A percentile compares a stretch with the other conserved stretches of the same genome.
These are phyloP conservation scores for Kwoniella dejecticola DNA, from an alignment of 768 basidiomycete species.

Conservation along the genomic window DNA sequence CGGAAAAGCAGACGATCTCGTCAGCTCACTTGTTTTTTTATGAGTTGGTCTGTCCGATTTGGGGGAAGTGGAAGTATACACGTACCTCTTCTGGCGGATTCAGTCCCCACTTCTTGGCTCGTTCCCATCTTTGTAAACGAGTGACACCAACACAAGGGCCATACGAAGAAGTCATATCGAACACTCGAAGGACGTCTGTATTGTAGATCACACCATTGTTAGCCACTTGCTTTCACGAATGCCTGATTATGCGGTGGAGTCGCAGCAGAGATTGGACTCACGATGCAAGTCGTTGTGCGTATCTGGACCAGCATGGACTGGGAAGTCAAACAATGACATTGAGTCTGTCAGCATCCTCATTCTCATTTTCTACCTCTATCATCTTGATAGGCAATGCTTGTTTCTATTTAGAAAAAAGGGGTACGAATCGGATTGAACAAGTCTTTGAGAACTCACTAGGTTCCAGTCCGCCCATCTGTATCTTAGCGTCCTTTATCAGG, in stretches of 20 bases:
- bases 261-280: no score
- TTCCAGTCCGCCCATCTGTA: constrained; percentile 63
- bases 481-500: constrained; percentile 60
- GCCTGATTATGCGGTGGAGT: no score
- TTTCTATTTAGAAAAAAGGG: no score
- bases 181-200: constrained; percentile 51
- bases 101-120: constrained; percentile 75
- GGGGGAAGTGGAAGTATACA: constrained; percentile 13
- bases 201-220: no score
- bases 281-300: constrained; percentile 51
- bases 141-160: constrained; percentile 57
- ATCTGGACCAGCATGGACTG: constrained; percentile 51
- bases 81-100: constrained; percentile 76
- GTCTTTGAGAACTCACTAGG: constrained; percentile 70
- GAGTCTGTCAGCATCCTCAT: constrained; percentile 2
- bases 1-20: background rate
- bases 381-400: no score
- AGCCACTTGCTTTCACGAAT: no score
- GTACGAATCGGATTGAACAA: background rate
- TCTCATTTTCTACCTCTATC: background rate
- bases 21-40: background rate
- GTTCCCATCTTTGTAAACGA: constrained; percentile 84
- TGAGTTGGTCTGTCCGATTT: no score
- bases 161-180: constrained; percentile 53
- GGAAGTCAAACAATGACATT: background rate